A percentile compares a stretch with the other conserved stretches of the same genome.
Conservation (phyloP, 2,329 filamentous ascomycete species). For the Phoma sp. region DNA sequence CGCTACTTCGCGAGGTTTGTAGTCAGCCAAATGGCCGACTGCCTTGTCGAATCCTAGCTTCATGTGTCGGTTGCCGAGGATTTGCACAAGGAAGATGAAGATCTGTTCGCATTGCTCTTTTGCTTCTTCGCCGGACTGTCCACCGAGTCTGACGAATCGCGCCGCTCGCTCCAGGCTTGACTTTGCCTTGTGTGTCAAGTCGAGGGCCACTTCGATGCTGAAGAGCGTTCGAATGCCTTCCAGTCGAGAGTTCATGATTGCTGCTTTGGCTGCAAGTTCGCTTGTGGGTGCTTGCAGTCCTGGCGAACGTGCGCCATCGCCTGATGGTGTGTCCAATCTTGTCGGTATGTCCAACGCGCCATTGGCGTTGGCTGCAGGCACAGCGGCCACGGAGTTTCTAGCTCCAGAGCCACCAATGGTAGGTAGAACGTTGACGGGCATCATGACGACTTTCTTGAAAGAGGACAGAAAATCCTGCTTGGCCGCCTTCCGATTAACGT, state of each 20-base stretch:
- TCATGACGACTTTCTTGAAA: conserved; percentile 99
- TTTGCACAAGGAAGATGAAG: conserved; percentile 82
- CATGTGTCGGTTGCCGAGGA: conserved; percentile 85
- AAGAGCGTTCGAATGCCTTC: conserved; percentile 96
- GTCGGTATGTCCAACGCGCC: conserved; percentile 37
- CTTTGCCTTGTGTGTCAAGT: conserved; percentile 88
- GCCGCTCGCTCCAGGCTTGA: conserved; percentile 83
- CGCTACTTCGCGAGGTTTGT: conserved; percentile 84
- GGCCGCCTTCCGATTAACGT: conserved; percentile 89
- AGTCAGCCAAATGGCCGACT: conserved; percentile 85
- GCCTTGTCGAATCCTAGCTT: conserved; percentile 94
- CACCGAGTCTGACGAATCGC: conserved; percentile 80
- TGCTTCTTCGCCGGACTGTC: conserved; percentile 80
- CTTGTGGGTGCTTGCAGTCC: conserved; percentile 75
- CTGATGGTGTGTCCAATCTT: conserved; percentile 48
- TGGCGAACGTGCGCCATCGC: conserved; percentile 47
- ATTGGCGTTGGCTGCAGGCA: conserved; percentile 33
- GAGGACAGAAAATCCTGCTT: conserved; percentile 96
- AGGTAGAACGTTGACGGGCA: conserved; percentile 90
- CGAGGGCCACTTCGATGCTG: conserved; percentile 92
- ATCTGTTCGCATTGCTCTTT: conserved; percentile 88
- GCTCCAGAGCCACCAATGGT: conserved; percentile 58
- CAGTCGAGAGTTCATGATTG: conserved; percentile 91
- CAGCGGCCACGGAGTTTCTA: conserved; percentile 43
- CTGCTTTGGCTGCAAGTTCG: conserved; percentile 95